These are phyloP conservation scores for Allium fistulosum DNA, from an alignment of 106 monocot species.

Conservation along the genomic window DNA sequence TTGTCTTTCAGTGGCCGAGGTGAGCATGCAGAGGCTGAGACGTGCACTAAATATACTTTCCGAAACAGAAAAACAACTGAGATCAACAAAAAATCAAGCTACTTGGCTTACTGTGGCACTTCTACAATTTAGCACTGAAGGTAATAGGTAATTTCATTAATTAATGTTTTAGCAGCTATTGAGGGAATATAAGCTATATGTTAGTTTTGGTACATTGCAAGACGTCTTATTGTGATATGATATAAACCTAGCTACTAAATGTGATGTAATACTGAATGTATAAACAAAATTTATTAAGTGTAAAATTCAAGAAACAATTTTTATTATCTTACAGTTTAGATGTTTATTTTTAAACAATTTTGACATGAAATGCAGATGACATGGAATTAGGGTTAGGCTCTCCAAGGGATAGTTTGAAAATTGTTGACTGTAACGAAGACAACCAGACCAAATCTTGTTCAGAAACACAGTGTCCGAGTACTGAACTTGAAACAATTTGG, in stretches of 20 bases:
- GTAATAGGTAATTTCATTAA: constrained; percentile 25
- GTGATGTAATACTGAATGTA: too few species aligned
- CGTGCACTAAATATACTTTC: constrained; percentile 83
- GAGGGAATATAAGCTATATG: too few species aligned
- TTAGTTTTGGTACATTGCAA: too few species aligned
- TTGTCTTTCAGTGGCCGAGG: constrained; percentile 45
- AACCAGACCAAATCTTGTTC: constrained; percentile 36
- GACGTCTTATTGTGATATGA: too few species aligned
- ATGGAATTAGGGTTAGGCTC: constrained; percentile 25
- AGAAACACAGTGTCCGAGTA: constrained; percentile 29
- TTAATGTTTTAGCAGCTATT: neutral
- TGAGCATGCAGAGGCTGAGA: constrained; percentile 54
- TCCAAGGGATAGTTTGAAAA: constrained; percentile 39
- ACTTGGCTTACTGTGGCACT: constrained; percentile 99
- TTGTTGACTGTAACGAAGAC: constrained; percentile 18
- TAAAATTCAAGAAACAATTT: too few species aligned
- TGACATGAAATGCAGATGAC: constrained; percentile 39
- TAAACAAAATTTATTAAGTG: too few species aligned
- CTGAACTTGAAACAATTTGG: constrained; percentile 72
- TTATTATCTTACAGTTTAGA: too few species aligned
- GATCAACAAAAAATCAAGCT: constrained; percentile 89
- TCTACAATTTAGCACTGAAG: constrained; percentile 72
- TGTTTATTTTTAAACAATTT: too few species aligned
- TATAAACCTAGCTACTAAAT: too few species aligned
- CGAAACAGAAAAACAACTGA: constrained; percentile 93